Percentiles rank a stretch among this genome's conserved stretches.
These are phyloP conservation scores for Sporisorium exsertum DNA, from an alignment of 1,284 basidiomycete species.

Conservation along the genomic window DNA sequence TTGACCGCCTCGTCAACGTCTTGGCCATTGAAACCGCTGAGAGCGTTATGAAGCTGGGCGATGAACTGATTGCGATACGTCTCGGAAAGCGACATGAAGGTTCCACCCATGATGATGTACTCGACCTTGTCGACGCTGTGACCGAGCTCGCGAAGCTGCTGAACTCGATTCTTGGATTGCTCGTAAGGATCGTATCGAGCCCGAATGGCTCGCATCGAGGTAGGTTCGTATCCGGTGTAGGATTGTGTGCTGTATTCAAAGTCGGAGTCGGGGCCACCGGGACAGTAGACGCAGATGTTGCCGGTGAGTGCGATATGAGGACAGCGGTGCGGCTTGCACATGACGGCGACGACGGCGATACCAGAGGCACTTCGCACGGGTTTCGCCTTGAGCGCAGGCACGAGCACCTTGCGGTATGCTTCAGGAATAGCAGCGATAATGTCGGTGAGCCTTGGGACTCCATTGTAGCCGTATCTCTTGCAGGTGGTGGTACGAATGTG, in stretches of 20 bases:
- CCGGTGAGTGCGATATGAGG: constrained; percentile 99
- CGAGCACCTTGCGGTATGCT: constrained; percentile 89
- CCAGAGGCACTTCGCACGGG: constrained; percentile 98
- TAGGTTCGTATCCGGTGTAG: constrained; percentile 96
- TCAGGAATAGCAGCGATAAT: constrained; percentile 99
- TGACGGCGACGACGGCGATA: constrained; percentile 98
- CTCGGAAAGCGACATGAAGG: constrained; percentile 99
- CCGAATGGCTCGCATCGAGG: constrained; percentile 97
- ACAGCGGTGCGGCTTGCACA: constrained; percentile 99
- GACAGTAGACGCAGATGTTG: constrained; percentile 99
- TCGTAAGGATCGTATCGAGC: constrained; percentile 99
- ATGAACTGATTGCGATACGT: constrained; percentile 93
- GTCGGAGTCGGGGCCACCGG: constrained; percentile 98
- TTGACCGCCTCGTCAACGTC: constrained; percentile 98
- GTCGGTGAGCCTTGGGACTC: constrained; percentile 92
- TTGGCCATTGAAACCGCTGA: constrained; percentile 89
- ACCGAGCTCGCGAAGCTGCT: constrained; percentile 92
- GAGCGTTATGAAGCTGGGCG: constrained; percentile 94
- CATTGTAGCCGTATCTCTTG: constrained; percentile 87
- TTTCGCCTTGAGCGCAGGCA: constrained; percentile 91
- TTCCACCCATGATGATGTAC: constrained; percentile 99
- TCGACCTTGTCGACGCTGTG: constrained; percentile 99
- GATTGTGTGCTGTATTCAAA: constrained; percentile 99
- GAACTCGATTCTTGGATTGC: constrained; percentile 92
- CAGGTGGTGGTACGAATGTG: constrained; percentile 86